Percentiles rank a stretch among this genome's conserved stretches.
These are phyloP conservation scores for Thalassiosira oceanica DNA, from an alignment of 352 stramenopile genomes.

Conservation along the genomic window DNA sequence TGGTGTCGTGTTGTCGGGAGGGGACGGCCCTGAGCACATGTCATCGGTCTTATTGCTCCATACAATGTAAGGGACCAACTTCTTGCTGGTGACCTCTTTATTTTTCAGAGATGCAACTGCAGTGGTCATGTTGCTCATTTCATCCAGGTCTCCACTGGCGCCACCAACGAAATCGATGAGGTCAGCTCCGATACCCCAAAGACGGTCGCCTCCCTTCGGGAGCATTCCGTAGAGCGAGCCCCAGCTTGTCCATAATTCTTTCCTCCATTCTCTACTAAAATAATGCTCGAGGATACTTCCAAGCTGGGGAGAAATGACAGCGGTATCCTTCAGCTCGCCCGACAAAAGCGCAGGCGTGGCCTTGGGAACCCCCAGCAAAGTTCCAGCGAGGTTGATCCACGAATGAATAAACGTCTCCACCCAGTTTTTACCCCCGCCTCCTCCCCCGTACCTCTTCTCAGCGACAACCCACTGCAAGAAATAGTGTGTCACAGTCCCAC, in stretches of 20 bases:
- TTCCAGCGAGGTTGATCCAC: slow-evolving; percentile 92
- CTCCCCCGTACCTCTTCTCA: slow-evolving; percentile 69
- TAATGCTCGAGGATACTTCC: slow-evolving; percentile 84
- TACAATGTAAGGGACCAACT: slow-evolving; percentile 13
- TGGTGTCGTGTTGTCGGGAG: slow-evolving; percentile 22
- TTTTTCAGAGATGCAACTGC: background rate
- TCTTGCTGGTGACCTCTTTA: background rate
- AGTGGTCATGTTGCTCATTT: slow-evolving; percentile 7
- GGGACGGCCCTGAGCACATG: slow-evolving; percentile 20
- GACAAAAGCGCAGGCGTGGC: slow-evolving; percentile 88
- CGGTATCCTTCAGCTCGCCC: slow-evolving; percentile 94
- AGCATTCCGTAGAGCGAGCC: slow-evolving; percentile 89
- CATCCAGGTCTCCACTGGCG: background rate
- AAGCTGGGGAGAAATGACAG: slow-evolving; percentile 84
- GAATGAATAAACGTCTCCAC: slow-evolving; percentile 89
- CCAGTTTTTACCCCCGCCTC: slow-evolving; percentile 88
- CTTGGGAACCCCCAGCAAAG: slow-evolving; percentile 90
- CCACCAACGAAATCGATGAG: slow-evolving; percentile 18
- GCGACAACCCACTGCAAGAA: slow-evolving; percentile 94
- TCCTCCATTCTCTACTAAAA: slow-evolving; percentile 55
- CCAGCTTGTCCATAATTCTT: slow-evolving; percentile 74
- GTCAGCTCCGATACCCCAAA: slow-evolving; percentile 84
- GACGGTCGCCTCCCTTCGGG: slow-evolving; percentile 87
- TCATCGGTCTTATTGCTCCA: slow-evolving; percentile 34
- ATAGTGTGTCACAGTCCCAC: slow-evolving; percentile 88